Conservation (phyloP, 805 yeast genomes). For the Metschnikowia cubensis region DNA sequence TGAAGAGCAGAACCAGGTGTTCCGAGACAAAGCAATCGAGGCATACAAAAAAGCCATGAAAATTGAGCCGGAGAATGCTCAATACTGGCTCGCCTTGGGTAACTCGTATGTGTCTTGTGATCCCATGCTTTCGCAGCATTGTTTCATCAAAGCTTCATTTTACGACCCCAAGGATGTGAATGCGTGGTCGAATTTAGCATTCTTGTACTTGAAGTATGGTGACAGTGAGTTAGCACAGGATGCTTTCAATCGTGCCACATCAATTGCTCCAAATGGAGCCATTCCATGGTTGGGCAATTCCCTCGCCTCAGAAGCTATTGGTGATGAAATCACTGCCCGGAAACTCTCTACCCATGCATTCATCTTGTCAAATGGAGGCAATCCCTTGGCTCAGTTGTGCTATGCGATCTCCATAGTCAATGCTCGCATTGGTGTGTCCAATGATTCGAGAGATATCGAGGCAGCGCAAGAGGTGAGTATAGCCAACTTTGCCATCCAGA, state of each 20-base stretch:
- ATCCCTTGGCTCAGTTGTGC: constrained; percentile 64
- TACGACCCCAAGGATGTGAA: constrained; percentile 63
- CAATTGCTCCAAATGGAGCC: constrained; percentile 73
- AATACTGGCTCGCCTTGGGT: constrained; percentile 82
- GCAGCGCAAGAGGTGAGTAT: constrained; percentile 62
- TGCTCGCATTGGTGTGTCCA: constrained; percentile 38
- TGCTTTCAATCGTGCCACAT: constrained; percentile 69
- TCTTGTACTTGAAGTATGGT: constrained; percentile 62
- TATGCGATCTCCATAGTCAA: constrained; percentile 60
- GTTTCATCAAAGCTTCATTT: constrained; percentile 77
- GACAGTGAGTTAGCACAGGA: constrained; percentile 72
- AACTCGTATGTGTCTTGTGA: constrained; percentile 61
- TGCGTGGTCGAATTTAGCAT: constrained; percentile 80
- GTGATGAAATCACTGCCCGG: constrained; percentile 48
- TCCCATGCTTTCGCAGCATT: constrained; percentile 83
- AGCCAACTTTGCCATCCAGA: constrained; percentile 63
- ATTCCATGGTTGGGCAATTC: constrained; percentile 89
- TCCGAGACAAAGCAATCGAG: constrained; percentile 51
- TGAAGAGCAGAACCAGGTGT: constrained; percentile 9
- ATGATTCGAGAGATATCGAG: constrained; percentile 52
- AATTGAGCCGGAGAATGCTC: constrained; percentile 64
- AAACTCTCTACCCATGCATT: constrained; percentile 73
- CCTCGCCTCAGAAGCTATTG: constrained; percentile 49
- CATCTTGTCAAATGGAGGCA: constrained; percentile 68
- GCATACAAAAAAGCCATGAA: constrained; percentile 65